Base-by-base conservation (phyloP, 768 basidiomycete species). In the Pleurotus tuoliensis region DNA sequence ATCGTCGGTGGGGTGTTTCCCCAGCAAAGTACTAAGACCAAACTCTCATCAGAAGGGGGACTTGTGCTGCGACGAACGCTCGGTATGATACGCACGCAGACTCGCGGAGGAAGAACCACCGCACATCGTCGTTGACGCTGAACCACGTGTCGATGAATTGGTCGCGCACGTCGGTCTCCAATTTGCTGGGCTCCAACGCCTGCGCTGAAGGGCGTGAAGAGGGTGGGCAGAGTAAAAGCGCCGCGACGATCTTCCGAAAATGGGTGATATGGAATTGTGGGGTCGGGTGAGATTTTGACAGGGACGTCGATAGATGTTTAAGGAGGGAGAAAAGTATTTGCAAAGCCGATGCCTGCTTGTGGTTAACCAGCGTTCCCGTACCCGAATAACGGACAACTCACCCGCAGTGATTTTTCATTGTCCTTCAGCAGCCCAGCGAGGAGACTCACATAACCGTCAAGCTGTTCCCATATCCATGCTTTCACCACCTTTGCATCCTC, bases 101-200 rank as follows among this genome's bases (percentile, higher is more conserved):
- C 64, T 94, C 90, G 43, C 88, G 81, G 34, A 96, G 78, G 74
- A 93, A 94, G 73, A 89, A 91, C 90, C 90, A 95, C 57, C 93
- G 82, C 30, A 95, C 74, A 63, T 96, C 93, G 63, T 92, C 89
- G 66, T 90, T 66, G 11, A 88, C 82, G 60, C 83, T 85, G 62
- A 92, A 79, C 86, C 88, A 94, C 12, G 80, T 85, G 47, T 81
- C 79, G 54, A 85, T 73, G 63, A 93, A 92, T 9, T 77, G 69
- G 43, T 82, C 73, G 22, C 85, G 71, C 3, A 92, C 83, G 56
- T 89, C 87, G 4, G 75, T 53, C 55, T 86, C 81, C 15, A 86
- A 70, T 37, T 71, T 67, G 1, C 74, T 71, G 63, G 15, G 62
- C 43, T 41, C 63, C 57, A 1, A 58, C 51, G 27, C 53, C 43